Evolutionary conservation across 2,329 filamentous ascomycete species (phyloP), one percentile per base, ranked within the genome.

Genomic region (Aciculosporium take): DNA sequence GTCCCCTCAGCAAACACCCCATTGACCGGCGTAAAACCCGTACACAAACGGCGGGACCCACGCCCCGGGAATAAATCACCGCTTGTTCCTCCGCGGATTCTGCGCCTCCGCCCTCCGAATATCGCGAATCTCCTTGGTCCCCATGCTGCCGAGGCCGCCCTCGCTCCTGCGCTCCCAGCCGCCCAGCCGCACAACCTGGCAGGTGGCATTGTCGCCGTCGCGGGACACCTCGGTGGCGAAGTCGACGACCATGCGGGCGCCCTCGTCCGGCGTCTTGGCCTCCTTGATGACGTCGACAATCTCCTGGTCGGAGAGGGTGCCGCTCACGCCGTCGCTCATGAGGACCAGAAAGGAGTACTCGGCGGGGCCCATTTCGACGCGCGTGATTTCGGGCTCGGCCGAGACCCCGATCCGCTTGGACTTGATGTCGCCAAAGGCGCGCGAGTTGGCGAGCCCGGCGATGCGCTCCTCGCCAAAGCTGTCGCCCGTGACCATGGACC

Each of bases 391-490:
- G 0, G 91, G 91, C 61, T 98, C 91, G 1, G 91, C 91, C 4
- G 82, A 88, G 10, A 98, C 89, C 23, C 91, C 91, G 40, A 96
- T 81, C 40, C 89, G 82, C 63, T 98, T 98, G 43, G 79, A 84
- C 27, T 74, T 74, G 63, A 95, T 86, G 64, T 98, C 91, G 21
- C 91, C 91, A 57, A 98, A 96, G 4, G 91, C 74, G 24, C 91
- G 83, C 25, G 85, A 93, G 63, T 98, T 98, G 51, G 91, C 91
- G 0, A 98, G 72, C 0, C 91, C 89, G 12, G 80, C 80, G 60
- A 98, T 91, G 51, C 91, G 86, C 63, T 96, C 88, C 63, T 98
- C 91, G 55, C 91, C 91, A 59, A 98, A 98, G 27, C 85, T 93
- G 63, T 98, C 91, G 0, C 61, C 63, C 20, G 89, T 91, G 15